Base-by-base conservation (phyloP, 1,284 basidiomycete species). In the Inonotus hispidus region DNA sequence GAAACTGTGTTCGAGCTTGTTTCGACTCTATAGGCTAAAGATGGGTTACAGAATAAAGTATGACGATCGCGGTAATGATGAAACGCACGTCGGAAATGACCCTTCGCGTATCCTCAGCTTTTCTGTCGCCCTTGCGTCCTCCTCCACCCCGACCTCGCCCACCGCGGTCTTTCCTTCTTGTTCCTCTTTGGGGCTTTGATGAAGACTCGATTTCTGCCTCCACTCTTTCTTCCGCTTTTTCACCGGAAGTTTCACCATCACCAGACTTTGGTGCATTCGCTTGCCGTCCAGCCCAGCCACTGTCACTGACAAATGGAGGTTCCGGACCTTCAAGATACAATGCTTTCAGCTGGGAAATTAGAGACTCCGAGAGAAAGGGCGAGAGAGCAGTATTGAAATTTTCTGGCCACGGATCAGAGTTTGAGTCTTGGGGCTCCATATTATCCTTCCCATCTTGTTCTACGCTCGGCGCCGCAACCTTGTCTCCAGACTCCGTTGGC, bases 1-100 rank as follows among this genome's bases (percentile, higher is more conserved):
- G 96, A 60, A 97, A 81, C 4, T 82, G 83, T 1, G 92, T 93
- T 29, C 96, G 84, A 8, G 82, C 84, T 29, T 84, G 81, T 74
- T 98, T 98, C 23, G 86, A 88, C 25, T 80, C 72, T 47, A 99
- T 93, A 8, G 90, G 85, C 90, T 96, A 72, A 32, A 8, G 37
- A 32, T 16, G 46, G 59, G 25, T 38, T 13, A 56, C 67, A 62
- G 13, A 45, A 41, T 37, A 21, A 25, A 45, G n/a, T 21, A 19
- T 11, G 16, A n/a, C n/a, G 7, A 53, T 65, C 60, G 38, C 58
- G 37, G 60, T 8, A 11, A 25, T 16, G 25, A 21, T 29, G n/a
- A n/a, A n/a, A 82, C 82, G 69, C 68, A 93, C 92, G 74, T 93
- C 83, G 38, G 93, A 91, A 43, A 92, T 62, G 45, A 95, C 88